phyloP scores from a whole-genome alignment of 1,284 basidiomycete species.

The Amylostereum areolatum region DNA sequence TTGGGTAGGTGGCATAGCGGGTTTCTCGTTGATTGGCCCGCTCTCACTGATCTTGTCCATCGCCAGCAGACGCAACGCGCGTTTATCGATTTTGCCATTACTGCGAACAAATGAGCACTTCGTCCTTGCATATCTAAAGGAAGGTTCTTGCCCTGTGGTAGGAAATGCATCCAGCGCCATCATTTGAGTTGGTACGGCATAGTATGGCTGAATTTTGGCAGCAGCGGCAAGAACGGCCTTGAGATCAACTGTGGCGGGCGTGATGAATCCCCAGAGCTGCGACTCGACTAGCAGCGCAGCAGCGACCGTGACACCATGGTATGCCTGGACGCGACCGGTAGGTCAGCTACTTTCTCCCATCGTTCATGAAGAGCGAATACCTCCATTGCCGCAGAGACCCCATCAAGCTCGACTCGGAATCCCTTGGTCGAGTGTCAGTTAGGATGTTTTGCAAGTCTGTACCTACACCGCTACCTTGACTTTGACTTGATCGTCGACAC shows the following conservation, averaged over 20 bases:
- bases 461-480: no score
- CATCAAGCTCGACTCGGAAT: slow-evolving; percentile 57
- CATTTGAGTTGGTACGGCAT: slow-evolving; percentile 47
- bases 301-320: slow-evolving; percentile 38
- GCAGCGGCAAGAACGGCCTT: slow-evolving; percentile 37
- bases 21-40: no score
- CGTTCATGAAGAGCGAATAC: slow-evolving; percentile 21
- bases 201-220: slow-evolving; percentile 49
- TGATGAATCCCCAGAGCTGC: slow-evolving; percentile 51
- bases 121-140: background rate
- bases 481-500: slow-evolving; percentile 50
- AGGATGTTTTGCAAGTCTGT: no score
- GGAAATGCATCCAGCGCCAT: slow-evolving; percentile 40
- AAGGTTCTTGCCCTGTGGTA: slow-evolving; percentile 36
- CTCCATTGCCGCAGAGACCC: slow-evolving; percentile 54
- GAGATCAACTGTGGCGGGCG: slow-evolving; percentile 33
- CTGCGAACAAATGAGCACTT: slow-evolving; percentile 8
- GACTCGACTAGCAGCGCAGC: slow-evolving; percentile 44
- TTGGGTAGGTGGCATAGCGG: no score
- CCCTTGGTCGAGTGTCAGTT: slow-evolving; percentile 28
- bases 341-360: slow-evolving; percentile 7
- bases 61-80: background rate
- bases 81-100: slow-evolving; percentile 14
- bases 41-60: background rate
- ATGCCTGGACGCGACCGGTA: slow-evolving; percentile 28